Percentiles rank a stretch among this genome's conserved stretches.
Conservation (phyloP, 352 stramenopile species). For the Phytophthora meadii region DNA sequence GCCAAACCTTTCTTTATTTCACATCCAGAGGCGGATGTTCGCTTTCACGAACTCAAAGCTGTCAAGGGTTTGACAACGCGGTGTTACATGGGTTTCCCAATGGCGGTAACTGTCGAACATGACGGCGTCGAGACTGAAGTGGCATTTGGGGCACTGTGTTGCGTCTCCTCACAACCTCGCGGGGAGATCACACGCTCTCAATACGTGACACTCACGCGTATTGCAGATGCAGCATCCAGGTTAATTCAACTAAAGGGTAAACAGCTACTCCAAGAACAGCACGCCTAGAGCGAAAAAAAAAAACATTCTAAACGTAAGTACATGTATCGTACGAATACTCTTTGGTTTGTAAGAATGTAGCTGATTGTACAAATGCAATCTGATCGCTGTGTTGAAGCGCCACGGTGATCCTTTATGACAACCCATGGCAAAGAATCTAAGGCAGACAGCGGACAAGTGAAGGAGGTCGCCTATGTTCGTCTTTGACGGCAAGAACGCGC, state of each 20-base stretch:
- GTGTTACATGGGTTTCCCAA: constrained; percentile 22
- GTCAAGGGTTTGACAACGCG: constrained; percentile 13
- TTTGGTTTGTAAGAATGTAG: too few species aligned
- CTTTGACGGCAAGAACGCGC: too few species aligned
- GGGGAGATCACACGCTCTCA: constrained; percentile 33
- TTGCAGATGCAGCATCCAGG: constrained; percentile 27
- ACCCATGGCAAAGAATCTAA: too few species aligned
- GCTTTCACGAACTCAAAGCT: constrained; percentile 24
- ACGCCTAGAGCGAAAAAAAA: neutral
- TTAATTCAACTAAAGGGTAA: constrained; percentile 23
- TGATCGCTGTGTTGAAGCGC: too few species aligned
- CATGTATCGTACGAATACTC: too few species aligned
- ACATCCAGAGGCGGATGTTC: constrained; percentile 39
- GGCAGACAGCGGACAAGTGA: too few species aligned
- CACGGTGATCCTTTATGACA: too few species aligned
- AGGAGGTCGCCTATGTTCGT: too few species aligned
- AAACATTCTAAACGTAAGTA: too few species aligned
- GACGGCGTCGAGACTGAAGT: constrained; percentile 6
- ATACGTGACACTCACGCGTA: constrained; percentile 25
- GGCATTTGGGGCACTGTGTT: constrained; percentile 37
- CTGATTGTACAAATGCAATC: too few species aligned
- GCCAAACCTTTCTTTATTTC: constrained; percentile 29
- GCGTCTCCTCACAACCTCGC: constrained; percentile 18
- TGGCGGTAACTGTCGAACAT: constrained; percentile 17
- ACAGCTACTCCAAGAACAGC: constrained; percentile 5